Conservation (phyloP, 495 filamentous ascomycete genomes). For the Aspergillus bridgeri region DNA sequence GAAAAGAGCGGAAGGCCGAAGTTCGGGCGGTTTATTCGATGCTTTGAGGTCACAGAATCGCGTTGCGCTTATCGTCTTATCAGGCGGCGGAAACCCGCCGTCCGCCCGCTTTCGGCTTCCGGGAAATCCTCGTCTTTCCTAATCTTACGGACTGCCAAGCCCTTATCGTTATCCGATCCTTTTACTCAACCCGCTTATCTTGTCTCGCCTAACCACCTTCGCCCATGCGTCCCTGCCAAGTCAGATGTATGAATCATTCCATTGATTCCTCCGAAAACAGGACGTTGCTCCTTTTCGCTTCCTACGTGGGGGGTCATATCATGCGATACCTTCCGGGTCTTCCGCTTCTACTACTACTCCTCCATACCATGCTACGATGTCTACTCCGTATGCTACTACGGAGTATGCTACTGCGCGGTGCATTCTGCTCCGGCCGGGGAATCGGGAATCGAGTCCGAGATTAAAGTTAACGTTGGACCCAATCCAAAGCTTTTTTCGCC, state of each 20-base stretch:
- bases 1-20: constrained; percentile 28
- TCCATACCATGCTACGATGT: not conserved
- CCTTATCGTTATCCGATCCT: constrained; percentile 10
- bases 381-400: too few species aligned
- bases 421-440: too few species aligned
- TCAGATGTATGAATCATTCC: too few species aligned
- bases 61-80: constrained; percentile 37
- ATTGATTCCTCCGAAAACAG: too few species aligned
- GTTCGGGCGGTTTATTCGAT: constrained; percentile 42
- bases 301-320: too few species aligned
- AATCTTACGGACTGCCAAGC: too few species aligned
- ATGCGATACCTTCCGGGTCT: too few species aligned
- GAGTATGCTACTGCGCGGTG: too few species aligned
- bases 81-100: constrained; percentile 29
- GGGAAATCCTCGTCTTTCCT: constrained; percentile 25
- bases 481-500: not conserved
- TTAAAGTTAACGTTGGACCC: not conserved
- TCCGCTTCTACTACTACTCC: too few species aligned
- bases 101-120: constrained; percentile 16
- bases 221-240: too few species aligned
- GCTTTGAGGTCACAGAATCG: constrained; percentile 43
- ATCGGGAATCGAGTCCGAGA: not conserved
- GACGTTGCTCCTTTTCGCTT: too few species aligned
- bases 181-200: constrained; percentile 9
- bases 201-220: too few species aligned